Evolutionary conservation across 2,329 filamentous ascomycete species (phyloP), one percentile per base, ranked within the genome.

Genomic region (Penicillium sp.): DNA sequence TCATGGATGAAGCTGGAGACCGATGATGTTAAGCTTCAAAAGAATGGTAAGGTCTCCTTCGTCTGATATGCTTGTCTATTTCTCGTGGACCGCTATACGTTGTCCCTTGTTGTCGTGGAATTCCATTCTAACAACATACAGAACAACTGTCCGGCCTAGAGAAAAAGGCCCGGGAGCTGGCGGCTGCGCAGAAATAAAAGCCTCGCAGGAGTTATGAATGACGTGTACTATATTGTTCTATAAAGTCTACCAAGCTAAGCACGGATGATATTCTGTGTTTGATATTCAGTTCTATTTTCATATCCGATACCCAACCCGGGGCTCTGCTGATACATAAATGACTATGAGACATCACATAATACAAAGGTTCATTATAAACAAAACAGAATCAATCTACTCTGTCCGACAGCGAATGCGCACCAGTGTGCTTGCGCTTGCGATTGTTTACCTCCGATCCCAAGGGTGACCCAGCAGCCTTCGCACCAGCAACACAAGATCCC

Each of bases 1-100:
- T 65, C 68, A 29, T 81, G 79, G 79, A 54, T 78, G 65, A 79
- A 77, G 57, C 64, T 81, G 13, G 78, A 81, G 65, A 78, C 74
- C 52, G 76, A 79, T 55, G 78, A 79, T 58, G 67, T 69, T 7
- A 79, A 76, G 60, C 65, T 73, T 19, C 60, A 72, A 26, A 80
- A 76, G 65, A 76, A 76, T 55, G 65, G 75, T 77, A 35, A 49
- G 46, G 4, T 13, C 8, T 29, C 3, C 4, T 37, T 2, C 26
- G 7, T 26, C 26, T 26, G 26, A 2, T 26, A 8, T 5, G 7
- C 26, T 26, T 26, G 26, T 26, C 26, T 8, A 8, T 8, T 8
- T 2, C 2, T 8, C 5, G 26, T 26, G 26, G 26, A 8, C 26
- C 7, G 8, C 26, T 5, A 26, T 26, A 26, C 26, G 26, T 26